Percentiles rank a stretch among this genome's conserved stretches.
phyloP scores from a whole-genome alignment of 2,329 filamentous ascomycete genomes.

The Fusarium fujikuroi region DNA sequence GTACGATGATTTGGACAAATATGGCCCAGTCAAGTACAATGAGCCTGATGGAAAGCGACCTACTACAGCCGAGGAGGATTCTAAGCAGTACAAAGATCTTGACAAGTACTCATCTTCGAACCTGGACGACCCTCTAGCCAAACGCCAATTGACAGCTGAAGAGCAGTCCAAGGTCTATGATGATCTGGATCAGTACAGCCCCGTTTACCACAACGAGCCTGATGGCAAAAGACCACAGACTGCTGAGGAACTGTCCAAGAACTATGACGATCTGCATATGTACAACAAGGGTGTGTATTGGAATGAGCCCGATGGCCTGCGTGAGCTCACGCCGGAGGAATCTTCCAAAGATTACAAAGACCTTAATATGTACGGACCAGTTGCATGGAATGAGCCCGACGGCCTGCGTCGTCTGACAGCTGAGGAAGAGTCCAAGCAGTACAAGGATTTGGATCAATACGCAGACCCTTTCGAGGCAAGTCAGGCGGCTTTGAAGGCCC shows the following conservation, averaged over 20 bases:
- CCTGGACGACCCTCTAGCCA: constrained; percentile 44
- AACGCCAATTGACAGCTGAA: constrained; percentile 45
- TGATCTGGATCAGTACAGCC: constrained; percentile 54
- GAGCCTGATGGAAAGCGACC: constrained; percentile 42
- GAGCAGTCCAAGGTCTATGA: constrained; percentile 52
- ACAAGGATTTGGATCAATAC: constrained; percentile 53
- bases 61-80: constrained; percentile 41
- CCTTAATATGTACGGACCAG: constrained; percentile 52
- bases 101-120: constrained; percentile 47
- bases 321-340: constrained; percentile 47
- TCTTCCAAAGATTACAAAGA: constrained; percentile 55
- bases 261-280: constrained; percentile 50
- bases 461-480: constrained; percentile 49
- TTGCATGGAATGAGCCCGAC: constrained; percentile 47
- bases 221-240: constrained; percentile 46
- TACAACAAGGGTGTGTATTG: constrained; percentile 49
- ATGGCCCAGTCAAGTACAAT: constrained; percentile 50
- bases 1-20: constrained; percentile 53
- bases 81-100: constrained; percentile 53
- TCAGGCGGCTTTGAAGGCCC: constrained; percentile 44
- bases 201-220: constrained; percentile 50
- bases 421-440: constrained; percentile 46
- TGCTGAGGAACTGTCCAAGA: constrained; percentile 50
- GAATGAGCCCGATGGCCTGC: constrained; percentile 48
- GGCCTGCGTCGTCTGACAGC: constrained; percentile 45